Conservation (phyloP, 768 basidiomycete genomes). For the Tremella yokohamensis region DNA sequence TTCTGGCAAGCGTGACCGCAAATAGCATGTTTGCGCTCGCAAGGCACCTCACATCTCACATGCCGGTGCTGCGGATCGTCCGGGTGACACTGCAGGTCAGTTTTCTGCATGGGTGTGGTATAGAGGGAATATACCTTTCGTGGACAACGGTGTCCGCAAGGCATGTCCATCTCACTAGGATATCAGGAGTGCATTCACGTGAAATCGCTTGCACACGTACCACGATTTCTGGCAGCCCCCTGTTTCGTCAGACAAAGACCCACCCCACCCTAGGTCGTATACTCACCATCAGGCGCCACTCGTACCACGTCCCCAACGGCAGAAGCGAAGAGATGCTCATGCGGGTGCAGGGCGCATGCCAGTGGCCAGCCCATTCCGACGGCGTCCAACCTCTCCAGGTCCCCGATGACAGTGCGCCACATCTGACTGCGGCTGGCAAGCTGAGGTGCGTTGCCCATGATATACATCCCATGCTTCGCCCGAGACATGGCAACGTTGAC, state of each 20-base stretch:
- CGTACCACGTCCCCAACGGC: conserved; percentile 10
- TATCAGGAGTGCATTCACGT: background rate
- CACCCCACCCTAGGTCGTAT: no score
- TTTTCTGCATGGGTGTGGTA: background rate
- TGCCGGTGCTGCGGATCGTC: conserved; percentile 9
- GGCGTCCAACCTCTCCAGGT: conserved; percentile 3
- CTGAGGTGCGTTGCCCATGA: conserved; percentile 61
- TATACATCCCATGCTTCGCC: conserved; percentile 68
- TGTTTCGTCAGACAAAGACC: background rate
- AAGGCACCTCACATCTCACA: conserved; percentile 2
- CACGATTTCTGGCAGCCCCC: conserved; percentile 12
- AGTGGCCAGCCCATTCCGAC: conserved; percentile 14
- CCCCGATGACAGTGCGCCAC: conserved; percentile 11
- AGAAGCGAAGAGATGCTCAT: background rate
- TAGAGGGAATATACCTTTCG: conserved; percentile 7
- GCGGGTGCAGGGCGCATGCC: conserved; percentile 10
- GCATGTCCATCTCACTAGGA: conserved; percentile 9
- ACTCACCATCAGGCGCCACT: conserved; percentile 18
- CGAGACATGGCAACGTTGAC: conserved; percentile 65
- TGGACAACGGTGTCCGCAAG: conserved; percentile 18
- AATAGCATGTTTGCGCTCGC: background rate
- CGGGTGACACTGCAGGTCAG: conserved; percentile 15
- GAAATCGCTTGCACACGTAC: background rate
- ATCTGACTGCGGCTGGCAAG: conserved; percentile 13
- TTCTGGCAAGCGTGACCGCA: conserved; percentile 11